Conservation (phyloP, 1,139 yeast genomes). For the Candida gigantensis region DNA sequence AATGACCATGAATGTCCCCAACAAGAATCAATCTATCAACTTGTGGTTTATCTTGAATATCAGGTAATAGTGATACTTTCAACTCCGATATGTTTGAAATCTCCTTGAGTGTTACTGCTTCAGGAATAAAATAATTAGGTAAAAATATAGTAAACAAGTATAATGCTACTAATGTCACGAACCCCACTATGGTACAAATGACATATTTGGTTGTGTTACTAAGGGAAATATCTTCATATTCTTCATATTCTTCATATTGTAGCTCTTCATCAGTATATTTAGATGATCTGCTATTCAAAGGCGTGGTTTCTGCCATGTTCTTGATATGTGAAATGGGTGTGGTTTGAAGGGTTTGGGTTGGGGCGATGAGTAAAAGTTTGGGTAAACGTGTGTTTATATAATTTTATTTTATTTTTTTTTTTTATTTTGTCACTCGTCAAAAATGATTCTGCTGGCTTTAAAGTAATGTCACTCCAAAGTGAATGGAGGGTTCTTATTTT, state of each 20-base stretch:
- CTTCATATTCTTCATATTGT: background rate
- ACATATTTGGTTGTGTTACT: conserved; percentile 14
- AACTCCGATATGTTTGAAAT: conserved; percentile 29
- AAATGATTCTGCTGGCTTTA: no score
- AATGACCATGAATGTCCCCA: conserved; percentile 91
- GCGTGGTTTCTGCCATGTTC: no score
- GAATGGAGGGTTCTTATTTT: no score
- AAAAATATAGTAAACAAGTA: conserved; percentile 36
- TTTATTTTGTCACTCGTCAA: no score
- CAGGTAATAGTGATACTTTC: conserved; percentile 20
- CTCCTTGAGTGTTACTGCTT: conserved; percentile 27
- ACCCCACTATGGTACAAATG: conserved; percentile 16
- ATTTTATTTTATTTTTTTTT: background rate
- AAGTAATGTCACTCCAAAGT: no score
- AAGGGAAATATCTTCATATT: background rate
- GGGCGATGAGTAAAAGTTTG: no score
- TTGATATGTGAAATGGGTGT: no score
- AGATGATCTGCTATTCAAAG: no score
- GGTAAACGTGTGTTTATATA: background rate
- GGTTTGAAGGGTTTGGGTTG: no score
- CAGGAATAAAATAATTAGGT: conserved; percentile 40
- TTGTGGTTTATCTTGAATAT: conserved; percentile 1
- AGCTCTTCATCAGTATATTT: no score
- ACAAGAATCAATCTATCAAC: conserved; percentile 59
- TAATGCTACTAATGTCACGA: conserved; percentile 21